Evolutionary conservation across 148 eudicot species (phyloP), one percentile per base, ranked within the genome.

Genomic region (Fagopyrum tataricum): DNA sequence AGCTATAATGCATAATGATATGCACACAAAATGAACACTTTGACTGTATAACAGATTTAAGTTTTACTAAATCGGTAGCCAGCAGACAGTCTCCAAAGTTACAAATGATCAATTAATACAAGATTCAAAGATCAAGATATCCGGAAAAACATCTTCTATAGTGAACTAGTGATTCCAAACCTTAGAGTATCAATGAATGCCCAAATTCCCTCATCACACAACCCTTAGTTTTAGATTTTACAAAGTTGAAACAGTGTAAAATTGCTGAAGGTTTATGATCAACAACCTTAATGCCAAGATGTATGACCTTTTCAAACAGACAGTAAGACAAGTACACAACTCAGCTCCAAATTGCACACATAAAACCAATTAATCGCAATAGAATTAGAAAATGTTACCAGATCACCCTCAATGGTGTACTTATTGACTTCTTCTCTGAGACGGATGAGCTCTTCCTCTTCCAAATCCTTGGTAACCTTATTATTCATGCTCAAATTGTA

Each of bases 371-470:
- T 59, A 0, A 64, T 20, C 37, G 9, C 1, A 6, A 7, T 6
- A 4, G 37, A 64, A 64, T 15, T 1, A 39, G 69, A 64, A 46
- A 75, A 48, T 43, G 39, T 44, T 75, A 88, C 92, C 84, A 88
- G 77, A 79, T 88, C 92, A 74, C 92, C 92, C 88, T 88, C 92
- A 2, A 84, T 84, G 83, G 78, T 84, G 77, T 88, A 88, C 78
- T 78, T 79, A 66, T 80, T 69, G 76, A 88, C 87, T 71, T 85
- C 85, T 20, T 81, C 82, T 70, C 92, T 74, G 53, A 86, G 70
- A 20, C 76, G 52, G 14, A 80, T 82, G 56, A 88, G 87, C 66
- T 88, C 92, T 0, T 86, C 87, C 18, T 88, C 92, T 26, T 78
- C 69, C 48, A 88, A 78, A 6, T 88, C 87, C 39, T 88, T 86